Conservation (phyloP, 495 filamentous ascomycete species). For the Penicillium antarcticum region DNA sequence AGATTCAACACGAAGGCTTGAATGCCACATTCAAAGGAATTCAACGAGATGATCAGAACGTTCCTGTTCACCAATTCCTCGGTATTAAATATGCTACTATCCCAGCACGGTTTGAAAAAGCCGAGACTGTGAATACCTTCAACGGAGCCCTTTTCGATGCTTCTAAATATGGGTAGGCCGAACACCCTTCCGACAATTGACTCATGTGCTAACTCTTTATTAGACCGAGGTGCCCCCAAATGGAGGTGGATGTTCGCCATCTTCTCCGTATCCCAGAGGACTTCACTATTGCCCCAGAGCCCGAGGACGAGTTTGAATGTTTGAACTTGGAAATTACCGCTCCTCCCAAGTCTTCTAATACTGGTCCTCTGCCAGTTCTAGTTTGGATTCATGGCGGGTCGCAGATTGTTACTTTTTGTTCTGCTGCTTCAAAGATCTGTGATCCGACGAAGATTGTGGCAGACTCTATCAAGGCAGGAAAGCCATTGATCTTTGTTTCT, state of each 20-base stretch:
- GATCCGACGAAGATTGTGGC: conserved; percentile 34
- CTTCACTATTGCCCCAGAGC: conserved; percentile 25
- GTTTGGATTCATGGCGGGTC: conserved; percentile 47
- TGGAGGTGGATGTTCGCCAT: conserved; percentile 35
- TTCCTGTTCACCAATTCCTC: conserved; percentile 28
- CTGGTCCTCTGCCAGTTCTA: conserved; percentile 31
- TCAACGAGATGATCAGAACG: conserved; percentile 8
- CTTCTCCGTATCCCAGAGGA: conserved; percentile 37
- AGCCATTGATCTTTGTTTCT: conserved; percentile 56
- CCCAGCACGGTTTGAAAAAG: conserved; percentile 35
- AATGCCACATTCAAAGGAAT: conserved; percentile 35
- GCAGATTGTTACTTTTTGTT: conserved; percentile 39
- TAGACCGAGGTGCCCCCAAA: conserved; percentile 39
- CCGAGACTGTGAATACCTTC: conserved; percentile 22
- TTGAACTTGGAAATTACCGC: conserved; percentile 41
- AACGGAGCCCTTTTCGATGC: conserved; percentile 29
- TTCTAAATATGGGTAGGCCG: conserved; percentile 33
- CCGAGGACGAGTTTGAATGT: conserved; percentile 43
- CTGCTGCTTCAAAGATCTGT: conserved; percentile 40
- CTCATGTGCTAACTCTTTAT: background rate
- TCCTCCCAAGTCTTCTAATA: conserved; percentile 17
- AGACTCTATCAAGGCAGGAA: conserved; percentile 30
- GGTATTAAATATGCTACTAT: conserved; percentile 38
- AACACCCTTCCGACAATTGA: background rate
- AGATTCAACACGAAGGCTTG: conserved; percentile 23